Conservation (phyloP, 2,329 filamentous ascomycete genomes). For the Cryoendolithus antarcticus region DNA sequence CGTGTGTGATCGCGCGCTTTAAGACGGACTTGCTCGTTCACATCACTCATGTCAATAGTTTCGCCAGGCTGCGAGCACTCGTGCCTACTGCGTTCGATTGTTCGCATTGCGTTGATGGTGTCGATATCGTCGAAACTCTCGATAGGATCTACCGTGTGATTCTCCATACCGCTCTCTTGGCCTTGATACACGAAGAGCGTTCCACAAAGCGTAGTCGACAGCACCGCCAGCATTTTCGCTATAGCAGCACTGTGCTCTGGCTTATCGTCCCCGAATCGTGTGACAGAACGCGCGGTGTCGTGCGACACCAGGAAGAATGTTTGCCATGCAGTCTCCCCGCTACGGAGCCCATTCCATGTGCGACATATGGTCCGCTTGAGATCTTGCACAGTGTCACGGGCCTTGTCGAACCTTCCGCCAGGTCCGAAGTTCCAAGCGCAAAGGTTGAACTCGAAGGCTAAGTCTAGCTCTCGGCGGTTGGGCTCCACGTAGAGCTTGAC, state of each 20-base stretch:
- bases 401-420: constrained; percentile 20
- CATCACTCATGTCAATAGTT: constrained; percentile 21
- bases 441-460: constrained; percentile 60
- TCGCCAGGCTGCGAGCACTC: neutral
- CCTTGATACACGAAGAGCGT: constrained; percentile 2
- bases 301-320: constrained; percentile 54
- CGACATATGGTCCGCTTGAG: constrained; percentile 36
- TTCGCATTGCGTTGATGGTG: too few species aligned
- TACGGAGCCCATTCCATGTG: constrained; percentile 50
- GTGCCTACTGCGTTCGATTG: too few species aligned
- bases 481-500: constrained; percentile 40
- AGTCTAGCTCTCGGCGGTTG: constrained; percentile 46
- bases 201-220: neutral
- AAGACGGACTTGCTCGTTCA: constrained; percentile 40
- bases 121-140: too few species aligned
- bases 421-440: constrained; percentile 36
- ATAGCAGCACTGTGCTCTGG: constrained; percentile 36
- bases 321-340: constrained; percentile 49
- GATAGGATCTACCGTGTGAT: neutral
- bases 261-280: constrained; percentile 40
- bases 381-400: constrained; percentile 18
- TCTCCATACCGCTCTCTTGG: constrained; percentile 1
- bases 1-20: constrained; percentile 58
- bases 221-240: constrained; percentile 40
- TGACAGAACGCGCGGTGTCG: constrained; percentile 48